These are phyloP conservation scores for Flaveria trinervia DNA, from an alignment of 129 eudicot species.

Conservation along the genomic window DNA sequence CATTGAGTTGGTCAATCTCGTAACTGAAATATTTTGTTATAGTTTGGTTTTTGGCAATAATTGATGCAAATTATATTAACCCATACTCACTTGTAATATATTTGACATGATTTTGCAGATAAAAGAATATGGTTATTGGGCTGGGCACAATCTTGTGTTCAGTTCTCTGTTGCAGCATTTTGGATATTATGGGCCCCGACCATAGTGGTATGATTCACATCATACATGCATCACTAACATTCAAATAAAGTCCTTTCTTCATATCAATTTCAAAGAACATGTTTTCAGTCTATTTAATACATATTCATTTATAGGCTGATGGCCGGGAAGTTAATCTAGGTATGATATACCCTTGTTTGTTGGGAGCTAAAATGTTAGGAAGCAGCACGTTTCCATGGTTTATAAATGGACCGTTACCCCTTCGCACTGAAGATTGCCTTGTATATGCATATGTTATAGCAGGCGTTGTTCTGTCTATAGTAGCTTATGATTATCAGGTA, in stretches of 20 bases:
- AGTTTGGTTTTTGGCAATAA: background rate
- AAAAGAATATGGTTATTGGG: conserved; percentile 82
- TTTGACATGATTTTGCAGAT: conserved; percentile 46
- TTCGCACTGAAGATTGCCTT: conserved; percentile 84
- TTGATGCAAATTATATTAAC: background rate
- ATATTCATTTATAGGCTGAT: conserved; percentile 65
- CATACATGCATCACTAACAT: conserved; percentile 6
- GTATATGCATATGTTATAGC: conserved; percentile 51
- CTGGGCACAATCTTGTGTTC: conserved; percentile 83
- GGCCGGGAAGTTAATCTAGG: conserved; percentile 89
- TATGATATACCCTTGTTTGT: conserved; percentile 77
- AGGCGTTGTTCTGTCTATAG: conserved; percentile 64
- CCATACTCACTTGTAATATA: background rate
- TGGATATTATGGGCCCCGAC: conserved; percentile 98
- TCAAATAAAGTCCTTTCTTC: background rate
- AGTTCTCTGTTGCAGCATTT: conserved; percentile 68
- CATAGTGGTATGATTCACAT: conserved; percentile 62
- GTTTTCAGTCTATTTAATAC: background rate
- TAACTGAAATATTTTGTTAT: background rate
- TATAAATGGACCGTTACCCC: conserved; percentile 52
- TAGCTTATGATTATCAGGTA: conserved; percentile 98
- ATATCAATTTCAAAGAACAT: background rate
- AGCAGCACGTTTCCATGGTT: conserved; percentile 90
- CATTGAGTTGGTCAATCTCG: background rate
- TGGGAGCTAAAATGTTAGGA: conserved; percentile 92